A percentile compares a stretch with the other conserved stretches of the same genome.
phyloP scores from a whole-genome alignment of 2,329 filamentous ascomycete species.

The Penicillium nordicum region DNA sequence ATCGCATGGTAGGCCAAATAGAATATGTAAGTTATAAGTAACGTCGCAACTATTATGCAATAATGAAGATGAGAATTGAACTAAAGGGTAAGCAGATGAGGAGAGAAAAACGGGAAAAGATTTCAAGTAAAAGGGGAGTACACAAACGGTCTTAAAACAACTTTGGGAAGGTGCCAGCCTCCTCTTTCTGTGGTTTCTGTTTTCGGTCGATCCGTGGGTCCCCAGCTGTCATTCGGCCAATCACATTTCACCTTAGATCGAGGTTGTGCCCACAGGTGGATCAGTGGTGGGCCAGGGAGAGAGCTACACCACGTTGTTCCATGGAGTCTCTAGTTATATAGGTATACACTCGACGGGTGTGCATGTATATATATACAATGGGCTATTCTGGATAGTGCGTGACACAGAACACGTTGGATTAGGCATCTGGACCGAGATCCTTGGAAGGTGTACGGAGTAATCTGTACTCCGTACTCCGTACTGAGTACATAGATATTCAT shows the following conservation, averaged over 20 bases:
- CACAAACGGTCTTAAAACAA: slow-evolving; percentile 4
- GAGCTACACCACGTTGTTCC: slow-evolving; percentile 1
- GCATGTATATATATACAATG: not conserved
- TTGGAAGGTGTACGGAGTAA: not conserved
- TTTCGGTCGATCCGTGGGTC: slow-evolving; percentile 17
- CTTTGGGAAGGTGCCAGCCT: slow-evolving; percentile 20
- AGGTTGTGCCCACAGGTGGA: not conserved
- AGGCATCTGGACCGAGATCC: not conserved
- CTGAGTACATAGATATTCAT: not conserved
- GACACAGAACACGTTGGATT: not conserved
- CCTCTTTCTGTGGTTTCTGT: slow-evolving; percentile 17
- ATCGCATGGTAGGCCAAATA: slow-evolving; percentile 31
- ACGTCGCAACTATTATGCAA: not conserved
- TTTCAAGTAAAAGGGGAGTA: not conserved
- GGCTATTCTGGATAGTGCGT: not conserved
- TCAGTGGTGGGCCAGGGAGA: not conserved
- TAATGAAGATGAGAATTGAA: slow-evolving; percentile 1
- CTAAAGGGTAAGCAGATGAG: not conserved
- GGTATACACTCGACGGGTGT: not conserved
- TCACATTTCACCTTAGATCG: not conserved
- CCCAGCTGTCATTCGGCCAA: slow-evolving; percentile 8
- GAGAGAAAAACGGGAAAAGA: slow-evolving; percentile 2
- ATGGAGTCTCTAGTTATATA: not conserved
- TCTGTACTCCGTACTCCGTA: not conserved
- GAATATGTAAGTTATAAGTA: not conserved